Base-by-base conservation (phyloP, 305 asterid genomes). In the Fraxinus angustifolia region DNA sequence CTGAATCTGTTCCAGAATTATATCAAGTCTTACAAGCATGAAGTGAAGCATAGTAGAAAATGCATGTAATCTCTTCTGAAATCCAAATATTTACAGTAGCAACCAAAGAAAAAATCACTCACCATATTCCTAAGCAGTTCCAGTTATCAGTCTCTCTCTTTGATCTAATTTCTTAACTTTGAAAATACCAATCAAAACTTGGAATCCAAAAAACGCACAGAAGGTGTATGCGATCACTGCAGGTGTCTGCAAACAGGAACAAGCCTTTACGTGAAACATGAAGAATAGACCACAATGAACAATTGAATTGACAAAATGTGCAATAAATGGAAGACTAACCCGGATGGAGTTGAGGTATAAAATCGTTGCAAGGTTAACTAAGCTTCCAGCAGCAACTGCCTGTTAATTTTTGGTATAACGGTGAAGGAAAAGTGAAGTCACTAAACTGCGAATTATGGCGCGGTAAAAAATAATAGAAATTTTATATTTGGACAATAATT, bases 351-450 rank as follows among this genome's bases (percentile, higher is more conserved):
- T 94, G 75, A 94, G 75, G 83, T 94, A 86, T 71, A 96, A 83
- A 53, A 96, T 82, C 4, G 99, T 96, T 30, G 98, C 98, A 78
- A 96, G 97, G 89, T 96, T 96, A 67, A 94, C 80, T 85, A 96
- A 93, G 90, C 99, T 96, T 88, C 99, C 99, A 84, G 97, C 97
- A 80, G 97, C 99, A 83, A 94, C 90, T 10, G 93, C 97, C 98
- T 95, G 93, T 87, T 71, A 62, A 84, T 78, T 50, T 75, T 80
- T 73, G 21, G 71, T 77, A 65, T 45, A 19, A 21, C 2, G 0
- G 6, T 33, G 73, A 19, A 45, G 62, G 38, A 8, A 30, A 16
- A 12, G 34, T 28, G 40, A 28, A 53, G 73, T 82, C 67, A 82
- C 14, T 82, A 77, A 71, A 45, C 78, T 76, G 73, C 5, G 77